Conservation (phyloP, 2,329 filamentous ascomycete genomes). For the Alternaria ventricosa region DNA sequence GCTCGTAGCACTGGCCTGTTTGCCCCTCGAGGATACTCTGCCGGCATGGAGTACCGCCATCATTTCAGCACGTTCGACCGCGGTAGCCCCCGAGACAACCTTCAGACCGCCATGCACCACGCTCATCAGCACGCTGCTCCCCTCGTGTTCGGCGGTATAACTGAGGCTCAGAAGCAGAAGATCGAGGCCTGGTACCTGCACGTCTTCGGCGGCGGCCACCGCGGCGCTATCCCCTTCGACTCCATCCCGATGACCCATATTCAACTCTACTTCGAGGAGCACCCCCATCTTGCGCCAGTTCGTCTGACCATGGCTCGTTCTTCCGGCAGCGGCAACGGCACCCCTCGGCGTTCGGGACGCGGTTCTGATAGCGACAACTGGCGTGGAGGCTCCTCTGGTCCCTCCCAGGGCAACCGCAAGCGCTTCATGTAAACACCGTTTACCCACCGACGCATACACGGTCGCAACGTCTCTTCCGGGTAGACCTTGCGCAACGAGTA, state of each 20-base stretch:
- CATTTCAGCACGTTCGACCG: conserved; percentile 81
- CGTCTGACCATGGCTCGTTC: conserved; percentile 34
- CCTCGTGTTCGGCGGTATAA: conserved; percentile 13
- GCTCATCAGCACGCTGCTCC: conserved; percentile 25
- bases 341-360: conserved; percentile 18
- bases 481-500: neutral
- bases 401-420: conserved; percentile 11
- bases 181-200: conserved; percentile 34
- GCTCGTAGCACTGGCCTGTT: conserved; percentile 87
- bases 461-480: conserved; percentile 8
- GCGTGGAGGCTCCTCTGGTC: conserved; percentile 8
- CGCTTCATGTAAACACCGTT: conserved; percentile 17
- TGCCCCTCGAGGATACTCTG: conserved; percentile 76
- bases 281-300: conserved; percentile 10
- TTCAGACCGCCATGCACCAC: conserved; percentile 26
- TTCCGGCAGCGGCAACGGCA: conserved; percentile 10
- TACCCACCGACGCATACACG: neutral
- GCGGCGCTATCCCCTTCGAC: conserved; percentile 33
- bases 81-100: conserved; percentile 64
- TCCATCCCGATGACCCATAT: conserved; percentile 35
- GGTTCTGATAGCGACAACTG: neutral
- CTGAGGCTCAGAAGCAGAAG: conserved; percentile 27
- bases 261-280: conserved; percentile 26
- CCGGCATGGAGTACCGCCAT: conserved; percentile 76
- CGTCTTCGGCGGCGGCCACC: conserved; percentile 25